phyloP scores from a whole-genome alignment of 495 filamentous ascomycete species.

The Penicillium egyptiacum region DNA sequence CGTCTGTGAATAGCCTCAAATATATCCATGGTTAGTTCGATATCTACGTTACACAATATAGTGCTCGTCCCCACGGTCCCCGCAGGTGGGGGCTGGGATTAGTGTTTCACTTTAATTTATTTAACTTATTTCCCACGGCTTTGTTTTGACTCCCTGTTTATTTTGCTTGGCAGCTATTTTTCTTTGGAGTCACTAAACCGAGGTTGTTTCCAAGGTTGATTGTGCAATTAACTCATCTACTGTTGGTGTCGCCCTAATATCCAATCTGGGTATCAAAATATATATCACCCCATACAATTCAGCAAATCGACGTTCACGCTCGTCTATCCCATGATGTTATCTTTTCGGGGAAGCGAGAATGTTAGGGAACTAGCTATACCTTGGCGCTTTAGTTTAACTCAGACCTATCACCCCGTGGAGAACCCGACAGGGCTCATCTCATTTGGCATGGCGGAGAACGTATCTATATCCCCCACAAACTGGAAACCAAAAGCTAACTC shows the following conservation, averaged over 20 bases:
- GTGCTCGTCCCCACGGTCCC: slow-evolving; percentile 3
- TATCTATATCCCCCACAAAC: slow-evolving; percentile 14
- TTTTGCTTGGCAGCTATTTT: not conserved
- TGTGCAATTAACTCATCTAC: too few species aligned
- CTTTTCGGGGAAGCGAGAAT: slow-evolving; percentile 31
- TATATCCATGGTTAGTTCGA: too few species aligned
- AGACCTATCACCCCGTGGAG: slow-evolving; percentile 32
- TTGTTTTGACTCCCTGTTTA: not conserved
- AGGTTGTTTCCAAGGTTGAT: not conserved
- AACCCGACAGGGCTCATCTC: slow-evolving; percentile 36
- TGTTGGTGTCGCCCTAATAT: too few species aligned
- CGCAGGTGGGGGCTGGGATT: not conserved
- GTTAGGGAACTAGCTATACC: slow-evolving; percentile 24
- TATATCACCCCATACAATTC: not conserved
- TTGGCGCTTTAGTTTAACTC: slow-evolving; percentile 32
- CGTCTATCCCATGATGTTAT: slow-evolving; percentile 30
- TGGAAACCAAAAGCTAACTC: not conserved
- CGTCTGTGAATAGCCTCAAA: not conserved
- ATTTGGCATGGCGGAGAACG: slow-evolving; percentile 40
- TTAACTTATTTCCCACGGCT: not conserved
- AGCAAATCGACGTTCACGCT: not conserved
- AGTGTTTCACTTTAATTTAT: not conserved
- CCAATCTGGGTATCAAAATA: not conserved
- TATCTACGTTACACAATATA: not conserved
- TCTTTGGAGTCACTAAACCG: not conserved